Conservation (phyloP, 441 rosid species). For the Lepidium campestre region DNA sequence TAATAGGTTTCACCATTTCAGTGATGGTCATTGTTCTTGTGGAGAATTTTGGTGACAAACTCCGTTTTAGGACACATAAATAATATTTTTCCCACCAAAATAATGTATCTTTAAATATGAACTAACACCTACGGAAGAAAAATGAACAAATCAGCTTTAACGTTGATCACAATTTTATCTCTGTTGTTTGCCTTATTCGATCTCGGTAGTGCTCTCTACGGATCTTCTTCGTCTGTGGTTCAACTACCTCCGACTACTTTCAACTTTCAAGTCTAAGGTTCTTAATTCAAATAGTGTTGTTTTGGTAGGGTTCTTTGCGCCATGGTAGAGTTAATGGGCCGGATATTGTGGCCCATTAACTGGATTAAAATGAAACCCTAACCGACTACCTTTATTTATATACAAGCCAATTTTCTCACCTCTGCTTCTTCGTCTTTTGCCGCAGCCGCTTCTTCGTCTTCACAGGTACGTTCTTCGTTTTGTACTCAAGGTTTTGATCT, state of each 20-base stretch:
- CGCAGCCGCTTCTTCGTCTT: slow-evolving; percentile 18
- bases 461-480: slow-evolving; percentile 18
- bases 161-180: no score
- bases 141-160: no score
- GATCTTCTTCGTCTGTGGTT: no score
- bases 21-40: slow-evolving; percentile 49
- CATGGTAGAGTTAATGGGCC: no score
- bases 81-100: neutral
- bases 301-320: no score
- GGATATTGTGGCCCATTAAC: neutral
- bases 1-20: slow-evolving; percentile 57
- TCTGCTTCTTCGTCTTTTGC: neutral
- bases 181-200: no score
- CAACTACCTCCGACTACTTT: no score
- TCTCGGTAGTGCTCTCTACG: no score
- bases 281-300: no score
- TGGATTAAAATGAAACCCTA: slow-evolving; percentile 19
- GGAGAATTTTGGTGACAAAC: slow-evolving; percentile 48
- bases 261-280: no score
- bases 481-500: neutral
- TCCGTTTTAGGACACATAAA: neutral
- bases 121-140: no score
- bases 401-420: neutral
- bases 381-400: slow-evolving; percentile 10
- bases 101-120: neutral